Evolutionary conservation across 371 early-diverging fungal species (phyloP).

Genomic region (Mucor racemosus): DNA sequence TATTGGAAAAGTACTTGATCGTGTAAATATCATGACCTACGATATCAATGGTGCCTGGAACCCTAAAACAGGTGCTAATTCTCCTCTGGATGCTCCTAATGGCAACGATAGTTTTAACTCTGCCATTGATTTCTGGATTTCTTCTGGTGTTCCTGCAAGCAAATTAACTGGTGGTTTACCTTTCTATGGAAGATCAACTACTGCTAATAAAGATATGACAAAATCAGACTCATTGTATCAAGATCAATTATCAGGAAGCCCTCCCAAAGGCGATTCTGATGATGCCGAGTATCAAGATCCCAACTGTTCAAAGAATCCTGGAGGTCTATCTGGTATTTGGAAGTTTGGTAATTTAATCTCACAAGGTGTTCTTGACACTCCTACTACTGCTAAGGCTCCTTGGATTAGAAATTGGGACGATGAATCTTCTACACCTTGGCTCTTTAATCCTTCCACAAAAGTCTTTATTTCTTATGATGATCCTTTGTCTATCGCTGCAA

Average conservation of each 20-base stretch:
- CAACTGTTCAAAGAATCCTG: constrained; percentile 31
- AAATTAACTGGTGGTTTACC: constrained; percentile 68
- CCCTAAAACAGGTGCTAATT: constrained; percentile 53
- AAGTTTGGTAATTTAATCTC: constrained; percentile 56
- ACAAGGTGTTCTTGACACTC: constrained; percentile 52
- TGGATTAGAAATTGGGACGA: constrained; percentile 63
- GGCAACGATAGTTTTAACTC: constrained; percentile 44
- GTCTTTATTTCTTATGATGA: constrained; percentile 68
- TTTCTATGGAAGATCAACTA: constrained; percentile 68
- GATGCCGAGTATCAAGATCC: constrained; percentile 34
- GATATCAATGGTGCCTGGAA: constrained; percentile 66
- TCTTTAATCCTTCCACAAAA: constrained; percentile 58
- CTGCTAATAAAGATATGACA: constrained; percentile 39
- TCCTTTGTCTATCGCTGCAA: constrained; percentile 51
- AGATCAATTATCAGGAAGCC: constrained; percentile 25
- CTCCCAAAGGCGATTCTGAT: constrained; percentile 42
- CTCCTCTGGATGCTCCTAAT: constrained; percentile 49
- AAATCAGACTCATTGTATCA: constrained; percentile 35
- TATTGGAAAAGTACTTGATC: constrained; percentile 62
- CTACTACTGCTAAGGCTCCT: constrained; percentile 44
- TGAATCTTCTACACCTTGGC: constrained; percentile 58
- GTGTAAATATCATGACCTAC: constrained; percentile 62
- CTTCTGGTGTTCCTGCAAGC: constrained; percentile 58
- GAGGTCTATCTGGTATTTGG: constrained; percentile 54
- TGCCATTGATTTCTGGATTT: constrained; percentile 57